Base-by-base conservation (phyloP, 1,139 yeast species). In the Ashbya aceris region DNA sequence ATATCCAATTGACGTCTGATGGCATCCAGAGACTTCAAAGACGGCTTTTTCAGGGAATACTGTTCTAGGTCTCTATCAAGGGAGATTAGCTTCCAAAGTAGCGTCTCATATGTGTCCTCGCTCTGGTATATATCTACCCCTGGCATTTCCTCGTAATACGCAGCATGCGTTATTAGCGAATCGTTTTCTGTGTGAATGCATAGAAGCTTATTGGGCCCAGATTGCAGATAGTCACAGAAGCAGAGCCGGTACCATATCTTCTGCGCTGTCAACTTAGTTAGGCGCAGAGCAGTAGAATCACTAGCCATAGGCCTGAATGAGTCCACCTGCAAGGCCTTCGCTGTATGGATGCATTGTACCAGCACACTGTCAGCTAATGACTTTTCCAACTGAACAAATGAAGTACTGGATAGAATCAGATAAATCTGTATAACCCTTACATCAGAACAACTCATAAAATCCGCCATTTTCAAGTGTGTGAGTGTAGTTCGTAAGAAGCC, bases 1-100 rank as follows among this genome's bases (percentile, higher is more conserved):
- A 50, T 50, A 1, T 47, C 51, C 1, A 53, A 31, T 34, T 55
- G 58, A 35, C 58, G 47, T 29, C 50, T 50, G 4, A 58, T 47
- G 1, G 59, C 56, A 14, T 59, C 61, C 20, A 60, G 40, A 4
- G 62, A 55, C 40, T 56, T 57, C 10, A 57, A 38, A 7, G 56
- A 56, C 2, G 63, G 62, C 36, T 51, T 57, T 7, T 45, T 41
- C 4, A 33, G 38, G 13, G 49, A 36, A 33, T 53, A 56, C 28
- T 48, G 51, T 27, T 56, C 56, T 12, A 60, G 30, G 41, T 60
- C 64, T 36, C 63, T 52, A 13, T 60, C 62, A 7, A 60, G 40
- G 1, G 63, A 59, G 1, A 51, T 32, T 1, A 60, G 42, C 35
- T 59, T 59, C 64, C 64, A 60, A 29, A 43, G 47, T 2, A 58